A percentile compares a stretch with the other conserved stretches of the same genome.
These are phyloP conservation scores for Malus fusca DNA, from an alignment of 306 rosid genomes.

Conservation along the genomic window DNA sequence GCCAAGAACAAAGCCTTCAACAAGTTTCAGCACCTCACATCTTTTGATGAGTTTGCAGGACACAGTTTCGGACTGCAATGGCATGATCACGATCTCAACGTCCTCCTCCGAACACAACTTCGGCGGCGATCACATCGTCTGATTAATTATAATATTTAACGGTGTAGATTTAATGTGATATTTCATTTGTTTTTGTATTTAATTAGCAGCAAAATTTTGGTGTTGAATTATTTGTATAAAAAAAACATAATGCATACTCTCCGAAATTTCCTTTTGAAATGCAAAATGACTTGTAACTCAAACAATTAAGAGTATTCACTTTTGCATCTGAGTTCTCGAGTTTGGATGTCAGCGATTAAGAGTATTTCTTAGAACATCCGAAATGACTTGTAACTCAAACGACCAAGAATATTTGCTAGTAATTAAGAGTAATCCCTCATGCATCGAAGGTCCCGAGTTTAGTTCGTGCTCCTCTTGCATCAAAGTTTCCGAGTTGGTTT, in stretches of 20 bases:
- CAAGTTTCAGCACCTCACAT: conserved; percentile 64
- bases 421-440: no score
- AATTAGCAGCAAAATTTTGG: neutral
- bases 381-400: no score
- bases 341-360: no score
- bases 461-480: no score
- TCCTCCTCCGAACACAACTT: conserved; percentile 61
- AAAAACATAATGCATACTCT: neutral
- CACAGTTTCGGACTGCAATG: conserved; percentile 84
- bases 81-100: conserved; percentile 57
- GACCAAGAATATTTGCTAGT: no score
- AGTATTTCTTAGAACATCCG: no score
- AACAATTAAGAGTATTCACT: no score
- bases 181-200: conserved; percentile 12
- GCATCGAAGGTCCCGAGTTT: no score
- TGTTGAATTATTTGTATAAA: neutral
- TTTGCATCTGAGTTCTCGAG: no score
- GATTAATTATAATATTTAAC: conserved; percentile 2
- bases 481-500: no score
- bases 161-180: neutral
- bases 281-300: neutral
- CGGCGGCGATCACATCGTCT: conserved; percentile 45
- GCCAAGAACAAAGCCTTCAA: conserved; percentile 62
- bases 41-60: conserved; percentile 72
- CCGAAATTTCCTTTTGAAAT: neutral